A percentile compares a stretch with the other conserved stretches of the same genome.
Evolutionary conservation across 2,329 filamentous ascomycete genomes (phyloP).

Genomic region (Hymenoscyphus salicellus): DNA sequence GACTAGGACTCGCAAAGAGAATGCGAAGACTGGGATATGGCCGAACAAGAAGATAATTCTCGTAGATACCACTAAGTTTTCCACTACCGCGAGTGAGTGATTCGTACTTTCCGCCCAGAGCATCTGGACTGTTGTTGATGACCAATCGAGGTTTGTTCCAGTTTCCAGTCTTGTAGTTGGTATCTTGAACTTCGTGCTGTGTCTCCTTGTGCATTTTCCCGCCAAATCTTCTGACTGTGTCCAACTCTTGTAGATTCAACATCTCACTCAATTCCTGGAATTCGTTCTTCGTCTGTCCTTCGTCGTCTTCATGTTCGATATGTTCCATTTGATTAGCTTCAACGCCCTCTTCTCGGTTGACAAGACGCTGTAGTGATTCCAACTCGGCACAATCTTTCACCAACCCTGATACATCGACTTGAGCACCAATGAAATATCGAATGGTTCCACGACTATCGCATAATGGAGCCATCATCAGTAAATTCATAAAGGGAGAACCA

Average conservation of each 20-base stretch:
- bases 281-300: slow-evolving; percentile 50
- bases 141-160: slow-evolving; percentile 44
- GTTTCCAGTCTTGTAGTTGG: slow-evolving; percentile 29
- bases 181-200: slow-evolving; percentile 46
- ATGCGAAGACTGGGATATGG: slow-evolving; percentile 65
- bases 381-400: slow-evolving; percentile 60
- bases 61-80: slow-evolving; percentile 44
- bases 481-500: slow-evolving; percentile 65
- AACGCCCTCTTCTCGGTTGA: slow-evolving; percentile 35
- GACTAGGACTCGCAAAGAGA: slow-evolving; percentile 65
- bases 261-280: slow-evolving; percentile 67
- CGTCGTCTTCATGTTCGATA: slow-evolving; percentile 18
- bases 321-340: slow-evolving; percentile 21
- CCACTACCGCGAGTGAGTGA: slow-evolving; percentile 28
- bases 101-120: slow-evolving; percentile 7
- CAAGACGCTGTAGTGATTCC: slow-evolving; percentile 52
- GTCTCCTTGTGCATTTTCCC: slow-evolving; percentile 57
- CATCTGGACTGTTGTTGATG: slow-evolving; percentile 36
- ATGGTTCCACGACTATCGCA: slow-evolving; percentile 60
- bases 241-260: slow-evolving; percentile 65
- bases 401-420: slow-evolving; percentile 62
- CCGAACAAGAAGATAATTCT: slow-evolving; percentile 62
- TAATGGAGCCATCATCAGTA: slow-evolving; percentile 62
- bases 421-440: slow-evolving; percentile 64
- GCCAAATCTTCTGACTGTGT: slow-evolving; percentile 60